Evolutionary conservation across 495 filamentous ascomycete species (phyloP).

Genomic region (Podospora pseudocomata): DNA sequence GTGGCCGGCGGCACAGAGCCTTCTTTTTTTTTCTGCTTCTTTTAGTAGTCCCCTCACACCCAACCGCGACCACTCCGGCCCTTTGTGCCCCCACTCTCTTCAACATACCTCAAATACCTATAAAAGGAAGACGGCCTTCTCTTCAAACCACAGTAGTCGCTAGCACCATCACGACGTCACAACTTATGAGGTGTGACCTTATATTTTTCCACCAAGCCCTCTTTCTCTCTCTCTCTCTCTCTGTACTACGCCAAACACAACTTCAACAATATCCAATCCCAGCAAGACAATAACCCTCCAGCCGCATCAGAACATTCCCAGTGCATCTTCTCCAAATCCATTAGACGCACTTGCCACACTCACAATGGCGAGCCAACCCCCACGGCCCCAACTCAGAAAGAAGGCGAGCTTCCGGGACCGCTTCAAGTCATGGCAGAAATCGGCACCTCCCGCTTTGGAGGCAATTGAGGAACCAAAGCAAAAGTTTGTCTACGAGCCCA

Average conservation of each 20-base stretch:
- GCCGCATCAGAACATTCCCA: slow-evolving; percentile 6
- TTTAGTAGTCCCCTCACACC: slow-evolving; percentile 19
- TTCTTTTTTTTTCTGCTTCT: slow-evolving; percentile 7
- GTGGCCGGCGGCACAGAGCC: slow-evolving; percentile 12
- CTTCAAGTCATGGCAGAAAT: slow-evolving; percentile 23
- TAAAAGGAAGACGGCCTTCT: slow-evolving; percentile 9
- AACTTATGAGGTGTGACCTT: neutral
- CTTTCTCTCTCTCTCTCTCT: neutral
- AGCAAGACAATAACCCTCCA: neutral
- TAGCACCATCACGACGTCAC: slow-evolving; percentile 3
- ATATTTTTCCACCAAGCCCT: neutral
- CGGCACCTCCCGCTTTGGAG: slow-evolving; percentile 1
- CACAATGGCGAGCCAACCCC: slow-evolving; percentile 14
- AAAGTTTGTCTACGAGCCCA: slow-evolving; percentile 27
- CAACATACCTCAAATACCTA: slow-evolving; percentile 10
- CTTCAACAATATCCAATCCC: neutral
- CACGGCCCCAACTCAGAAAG: slow-evolving; percentile 25
- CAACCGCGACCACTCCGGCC: slow-evolving; percentile 11
- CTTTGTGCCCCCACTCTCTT: slow-evolving; percentile 16
- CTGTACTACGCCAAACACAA: neutral
- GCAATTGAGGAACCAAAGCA: slow-evolving; percentile 18
- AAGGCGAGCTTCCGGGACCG: slow-evolving; percentile 29
- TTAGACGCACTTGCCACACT: neutral
- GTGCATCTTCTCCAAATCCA: neutral
- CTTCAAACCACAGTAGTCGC: neutral